These are phyloP conservation scores for Sporothrix variecibatus DNA, from an alignment of 2,329 filamentous ascomycete genomes.

Conservation along the genomic window DNA sequence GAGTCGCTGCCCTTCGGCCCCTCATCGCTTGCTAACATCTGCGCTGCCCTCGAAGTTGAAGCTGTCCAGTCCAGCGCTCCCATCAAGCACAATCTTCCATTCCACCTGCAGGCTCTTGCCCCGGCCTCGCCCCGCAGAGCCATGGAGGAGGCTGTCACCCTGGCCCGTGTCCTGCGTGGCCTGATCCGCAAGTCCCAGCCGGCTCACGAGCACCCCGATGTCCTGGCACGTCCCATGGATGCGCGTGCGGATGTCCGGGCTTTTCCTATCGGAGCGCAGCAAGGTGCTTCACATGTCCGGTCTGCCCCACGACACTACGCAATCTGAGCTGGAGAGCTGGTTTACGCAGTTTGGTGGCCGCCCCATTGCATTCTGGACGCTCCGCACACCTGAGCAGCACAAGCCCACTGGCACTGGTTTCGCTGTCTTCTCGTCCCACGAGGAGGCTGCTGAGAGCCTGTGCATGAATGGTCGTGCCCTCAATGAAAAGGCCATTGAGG, in stretches of 20 bases:
- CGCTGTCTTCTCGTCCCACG: constrained; percentile 97
- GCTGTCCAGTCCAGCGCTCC: constrained; percentile 95
- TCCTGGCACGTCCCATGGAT: constrained; percentile 93
- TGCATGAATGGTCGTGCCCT: constrained; percentile 99
- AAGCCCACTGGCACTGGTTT: constrained; percentile 99
- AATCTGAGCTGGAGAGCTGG: constrained; percentile 98
- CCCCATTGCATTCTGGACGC: constrained; percentile 98
- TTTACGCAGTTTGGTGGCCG: constrained; percentile 98
- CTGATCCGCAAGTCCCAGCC: constrained; percentile 96
- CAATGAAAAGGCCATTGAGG: constrained; percentile 98
- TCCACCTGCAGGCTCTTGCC: constrained; percentile 93
- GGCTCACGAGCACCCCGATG: constrained; percentile 88
- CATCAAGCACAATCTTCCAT: constrained; percentile 98
- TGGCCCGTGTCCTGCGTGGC: constrained; percentile 87
- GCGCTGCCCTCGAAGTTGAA: constrained; percentile 95
- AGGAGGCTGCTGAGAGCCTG: constrained; percentile 96
- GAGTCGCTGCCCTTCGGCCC: constrained; percentile 96
- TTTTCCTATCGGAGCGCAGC: constrained; percentile 93
- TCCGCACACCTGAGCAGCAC: constrained; percentile 96
- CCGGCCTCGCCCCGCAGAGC: constrained; percentile 93
- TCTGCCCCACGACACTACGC: constrained; percentile 94
- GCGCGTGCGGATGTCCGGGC: constrained; percentile 93
- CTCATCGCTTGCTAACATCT: constrained; percentile 95
- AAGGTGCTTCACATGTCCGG: constrained; percentile 99
- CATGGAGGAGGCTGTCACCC: constrained; percentile 95